phyloP scores from a whole-genome alignment of 1,284 basidiomycete species.

The Apiotrichum gracile region DNA sequence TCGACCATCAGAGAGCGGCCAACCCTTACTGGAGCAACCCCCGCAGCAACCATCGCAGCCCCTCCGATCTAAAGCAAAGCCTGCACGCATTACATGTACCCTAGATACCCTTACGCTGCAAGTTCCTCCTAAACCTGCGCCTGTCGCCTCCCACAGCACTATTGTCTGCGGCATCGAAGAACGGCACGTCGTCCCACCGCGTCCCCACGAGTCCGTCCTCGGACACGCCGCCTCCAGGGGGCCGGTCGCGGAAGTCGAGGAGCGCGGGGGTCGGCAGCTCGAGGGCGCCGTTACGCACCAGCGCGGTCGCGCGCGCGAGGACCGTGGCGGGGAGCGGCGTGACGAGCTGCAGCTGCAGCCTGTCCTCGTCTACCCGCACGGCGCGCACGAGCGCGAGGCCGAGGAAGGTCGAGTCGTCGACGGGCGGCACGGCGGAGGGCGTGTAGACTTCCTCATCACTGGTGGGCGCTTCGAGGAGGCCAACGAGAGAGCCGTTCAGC shows the following conservation, averaged over 20 bases:
- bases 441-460: slow-evolving; percentile 50
- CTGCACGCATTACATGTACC: neutral
- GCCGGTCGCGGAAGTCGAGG: slow-evolving; percentile 59
- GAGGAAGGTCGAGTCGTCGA: slow-evolving; percentile 56
- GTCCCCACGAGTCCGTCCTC: slow-evolving; percentile 51
- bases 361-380: slow-evolving; percentile 30
- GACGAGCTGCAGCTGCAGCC: slow-evolving; percentile 55
- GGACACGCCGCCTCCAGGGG: slow-evolving; percentile 6
- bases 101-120: slow-evolving; percentile 65
- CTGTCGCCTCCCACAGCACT: slow-evolving; percentile 56
- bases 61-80: too few relatives aligned
- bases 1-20: too few relatives aligned
- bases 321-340: slow-evolving; percentile 59
- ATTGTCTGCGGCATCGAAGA: slow-evolving; percentile 69
- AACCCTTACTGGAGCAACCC: too few relatives aligned
- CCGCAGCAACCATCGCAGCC: too few relatives aligned
- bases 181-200: slow-evolving; percentile 64
- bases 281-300: slow-evolving; percentile 74
- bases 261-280: slow-evolving; percentile 82
- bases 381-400: slow-evolving; percentile 70
- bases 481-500: slow-evolving; percentile 76
- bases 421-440: slow-evolving; percentile 55
- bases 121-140: slow-evolving; percentile 70
- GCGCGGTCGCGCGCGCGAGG: slow-evolving; percentile 50
- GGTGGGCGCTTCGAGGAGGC: slow-evolving; percentile 52